Evolutionary conservation across 495 filamentous ascomycete genomes (phyloP).

Genomic region (Aspergillus mulundensis): DNA sequence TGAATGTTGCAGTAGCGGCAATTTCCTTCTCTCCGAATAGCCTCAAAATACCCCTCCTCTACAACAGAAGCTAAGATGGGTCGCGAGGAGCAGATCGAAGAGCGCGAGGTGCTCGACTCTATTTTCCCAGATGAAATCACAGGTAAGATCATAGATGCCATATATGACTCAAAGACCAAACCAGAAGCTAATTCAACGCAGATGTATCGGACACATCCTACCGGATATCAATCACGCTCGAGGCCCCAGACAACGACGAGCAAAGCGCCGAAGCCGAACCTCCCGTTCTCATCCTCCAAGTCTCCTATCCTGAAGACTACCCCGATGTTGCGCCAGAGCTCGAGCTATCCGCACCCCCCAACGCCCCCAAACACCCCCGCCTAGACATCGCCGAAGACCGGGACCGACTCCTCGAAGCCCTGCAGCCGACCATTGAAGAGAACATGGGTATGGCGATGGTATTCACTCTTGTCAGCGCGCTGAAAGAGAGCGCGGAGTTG

Average conservation of each 20-base stretch:
- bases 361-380: conserved; percentile 60
- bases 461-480: conserved; percentile 77
- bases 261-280: conserved; percentile 38
- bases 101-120: conserved; percentile 93
- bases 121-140: conserved; percentile 98
- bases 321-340: conserved; percentile 80
- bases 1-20: not conserved
- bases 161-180: not conserved
- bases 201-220: conserved; percentile 77
- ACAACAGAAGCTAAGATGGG: conserved; percentile 64
- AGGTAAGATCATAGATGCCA: conserved; percentile 44
- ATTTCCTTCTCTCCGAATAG: not conserved
- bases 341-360: conserved; percentile 66
- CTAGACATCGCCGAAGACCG: conserved; percentile 67
- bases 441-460: conserved; percentile 98
- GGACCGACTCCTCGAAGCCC: conserved; percentile 59
- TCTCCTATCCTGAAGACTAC: conserved; percentile 82
- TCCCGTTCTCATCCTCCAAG: conserved; percentile 65
- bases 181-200: not conserved
- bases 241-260: conserved; percentile 59
- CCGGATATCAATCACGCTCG: conserved; percentile 75
- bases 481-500: conserved; percentile 85
- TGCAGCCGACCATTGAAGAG: conserved; percentile 72
- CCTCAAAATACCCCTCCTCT: conserved; percentile 29
- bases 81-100: conserved; percentile 88